Conservation (phyloP, 2,329 filamentous ascomycete genomes). For the Volutella citrinella region DNA sequence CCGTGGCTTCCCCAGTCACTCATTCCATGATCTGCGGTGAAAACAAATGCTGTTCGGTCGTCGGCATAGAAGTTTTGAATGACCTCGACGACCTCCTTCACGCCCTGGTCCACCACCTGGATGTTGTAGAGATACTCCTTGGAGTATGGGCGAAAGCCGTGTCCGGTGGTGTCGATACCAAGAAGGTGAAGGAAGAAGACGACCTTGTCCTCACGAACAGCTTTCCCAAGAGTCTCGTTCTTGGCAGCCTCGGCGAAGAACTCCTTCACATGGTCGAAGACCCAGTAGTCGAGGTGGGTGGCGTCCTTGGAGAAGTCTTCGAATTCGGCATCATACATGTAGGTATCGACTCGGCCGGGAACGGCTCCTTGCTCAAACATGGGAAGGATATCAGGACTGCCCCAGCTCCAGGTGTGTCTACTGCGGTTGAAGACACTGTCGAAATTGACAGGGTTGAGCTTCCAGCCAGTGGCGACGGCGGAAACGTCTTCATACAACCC, state of each 20-base stretch:
- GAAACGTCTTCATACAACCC: constrained; percentile 98
- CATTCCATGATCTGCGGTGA: constrained; percentile 98
- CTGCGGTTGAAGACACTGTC: constrained; percentile 98
- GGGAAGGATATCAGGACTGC: constrained; percentile 91
- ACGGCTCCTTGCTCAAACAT: constrained; percentile 97
- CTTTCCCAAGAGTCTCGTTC: constrained; percentile 71
- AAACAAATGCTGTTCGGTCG: constrained; percentile 87
- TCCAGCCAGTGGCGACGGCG: constrained; percentile 96
- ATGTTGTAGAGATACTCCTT: constrained; percentile 94
- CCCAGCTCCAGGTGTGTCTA: constrained; percentile 98
- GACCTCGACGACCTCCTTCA: constrained; percentile 76
- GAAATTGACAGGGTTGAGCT: constrained; percentile 96
- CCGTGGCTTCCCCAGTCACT: constrained; percentile 99
- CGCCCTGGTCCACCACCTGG: constrained; percentile 87
- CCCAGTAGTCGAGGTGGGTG: constrained; percentile 82
- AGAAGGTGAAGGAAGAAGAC: constrained; percentile 96
- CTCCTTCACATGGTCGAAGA: constrained; percentile 89
- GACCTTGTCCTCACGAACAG: constrained; percentile 76
- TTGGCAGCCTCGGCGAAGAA: constrained; percentile 77
- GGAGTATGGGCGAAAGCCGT: constrained; percentile 85
- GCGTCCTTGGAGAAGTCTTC: constrained; percentile 90
- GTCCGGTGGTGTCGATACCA: constrained; percentile 87
- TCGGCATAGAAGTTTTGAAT: constrained; percentile 84
- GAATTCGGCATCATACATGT: constrained; percentile 75
- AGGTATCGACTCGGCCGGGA: constrained; percentile 82